phyloP scores from a whole-genome alignment of 2,329 filamentous ascomycete genomes.

The Fusarium chuoi region DNA sequence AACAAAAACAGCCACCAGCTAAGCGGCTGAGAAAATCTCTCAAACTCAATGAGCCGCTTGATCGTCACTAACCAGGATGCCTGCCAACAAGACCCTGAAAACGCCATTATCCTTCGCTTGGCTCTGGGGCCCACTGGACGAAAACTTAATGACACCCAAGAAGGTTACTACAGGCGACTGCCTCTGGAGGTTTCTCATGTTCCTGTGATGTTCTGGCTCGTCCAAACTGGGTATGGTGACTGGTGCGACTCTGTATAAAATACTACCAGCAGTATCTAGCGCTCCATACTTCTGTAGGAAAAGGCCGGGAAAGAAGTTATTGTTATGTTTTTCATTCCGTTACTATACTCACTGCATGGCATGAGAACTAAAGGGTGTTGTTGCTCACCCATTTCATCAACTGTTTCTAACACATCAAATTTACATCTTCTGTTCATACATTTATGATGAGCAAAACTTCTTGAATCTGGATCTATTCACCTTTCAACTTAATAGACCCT shows the following conservation, averaged over 20 bases:
- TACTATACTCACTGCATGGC: not conserved
- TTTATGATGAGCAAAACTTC: not conserved
- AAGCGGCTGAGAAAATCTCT: constrained; percentile 25
- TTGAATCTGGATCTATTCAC: not conserved
- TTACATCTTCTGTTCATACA: not conserved
- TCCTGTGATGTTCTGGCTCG: not conserved
- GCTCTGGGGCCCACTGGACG: not conserved
- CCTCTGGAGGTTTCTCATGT: not conserved
- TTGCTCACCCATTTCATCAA: not conserved
- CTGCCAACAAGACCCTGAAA: constrained; percentile 25
- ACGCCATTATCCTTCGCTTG: constrained; percentile 13
- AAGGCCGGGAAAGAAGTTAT: not conserved
- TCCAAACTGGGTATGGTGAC: not conserved
- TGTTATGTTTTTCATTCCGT: not conserved
- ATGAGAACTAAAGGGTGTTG: not conserved
- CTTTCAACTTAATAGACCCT: not conserved
- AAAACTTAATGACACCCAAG: not conserved
- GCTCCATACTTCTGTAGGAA: not conserved
- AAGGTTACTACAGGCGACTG: not conserved
- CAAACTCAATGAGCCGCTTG: constrained; percentile 23
- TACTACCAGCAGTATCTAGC: not conserved
- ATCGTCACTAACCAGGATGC: not conserved
- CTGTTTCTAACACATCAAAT: not conserved
- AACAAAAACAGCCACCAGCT: not conserved
- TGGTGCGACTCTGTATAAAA: not conserved